Base-by-base conservation (phyloP, 129 eudicot genomes). In the Dittrichia graveolens region DNA sequence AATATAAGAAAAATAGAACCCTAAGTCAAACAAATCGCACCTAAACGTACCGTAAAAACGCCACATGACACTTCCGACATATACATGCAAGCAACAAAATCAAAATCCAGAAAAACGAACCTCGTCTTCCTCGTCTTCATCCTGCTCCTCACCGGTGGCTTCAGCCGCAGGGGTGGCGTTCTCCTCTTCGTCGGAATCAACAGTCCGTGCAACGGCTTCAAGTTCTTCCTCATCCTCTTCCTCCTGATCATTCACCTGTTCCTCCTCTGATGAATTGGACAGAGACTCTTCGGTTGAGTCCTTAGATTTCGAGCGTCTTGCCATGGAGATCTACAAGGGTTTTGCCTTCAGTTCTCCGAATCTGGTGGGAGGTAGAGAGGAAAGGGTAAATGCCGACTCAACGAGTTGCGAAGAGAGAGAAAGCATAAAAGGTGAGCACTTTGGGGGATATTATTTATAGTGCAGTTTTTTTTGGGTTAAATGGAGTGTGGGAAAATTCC, bases 181-280 rank as follows among this genome's bases (percentile, higher is more conserved):
- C 35, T 75, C 82, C 4, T 85, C 89, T 2, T 85, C 96, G 8
- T 88, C 94, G 35, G 83, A 88, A 48, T 85, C 98, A 5, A 65
- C 98, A 7, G 93, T 45, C 8, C 89, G 76, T 3, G 96, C 96
- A 7, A 94, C 98, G 15, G 98, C 98, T 75, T 94, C 97, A 19
- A 94, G 89, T 76, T 94, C 98, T 65, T 93, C 96, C 65, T 94
- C 96, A 56, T 94, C 98, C 14, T 78, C 97, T 66, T 87, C 91
- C 4, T 69, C 65, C 77, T 49, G 80, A 2, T 75, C 80, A 60
- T 77, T 69, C 15, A 69, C 81, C 76, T 76, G 95, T 38, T 91
- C 96, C 37, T 83, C 96, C 59, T 82, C 85, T 31, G 95, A 91
- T 10, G 89, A 89, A 46, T 77, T 62, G 3, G 89, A 83, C 3